A percentile compares a stretch with the other conserved stretches of the same genome.
Conservation (phyloP, 164 flowering plant species). For the Taxillus chinensis region DNA sequence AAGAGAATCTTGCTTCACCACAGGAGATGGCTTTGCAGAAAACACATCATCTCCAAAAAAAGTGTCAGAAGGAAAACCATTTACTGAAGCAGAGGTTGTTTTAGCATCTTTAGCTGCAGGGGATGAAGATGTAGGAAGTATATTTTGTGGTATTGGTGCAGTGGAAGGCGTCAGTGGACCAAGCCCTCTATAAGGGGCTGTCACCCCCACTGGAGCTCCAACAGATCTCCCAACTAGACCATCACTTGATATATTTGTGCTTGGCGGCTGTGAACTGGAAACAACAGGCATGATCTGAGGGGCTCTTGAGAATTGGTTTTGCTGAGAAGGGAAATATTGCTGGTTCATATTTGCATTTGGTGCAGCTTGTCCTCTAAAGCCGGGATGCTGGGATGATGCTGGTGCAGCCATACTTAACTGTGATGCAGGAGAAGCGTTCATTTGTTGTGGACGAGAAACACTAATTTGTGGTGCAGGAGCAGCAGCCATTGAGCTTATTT, state of each 20-base stretch:
- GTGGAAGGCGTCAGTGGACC: slow-evolving; percentile 26
- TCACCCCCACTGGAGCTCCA: slow-evolving; percentile 23
- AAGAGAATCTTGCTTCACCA: slow-evolving; percentile 30
- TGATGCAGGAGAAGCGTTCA: slow-evolving; percentile 24
- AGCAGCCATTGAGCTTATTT: slow-evolving; percentile 21
- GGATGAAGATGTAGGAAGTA: slow-evolving; percentile 23
- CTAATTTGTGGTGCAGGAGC: slow-evolving; percentile 34
- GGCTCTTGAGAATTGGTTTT: slow-evolving; percentile 41
- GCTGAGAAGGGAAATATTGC: slow-evolving; percentile 40
- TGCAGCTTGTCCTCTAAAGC: slow-evolving; percentile 40
- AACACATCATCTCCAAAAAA: slow-evolving; percentile 60
- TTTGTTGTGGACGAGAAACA: slow-evolving; percentile 1
- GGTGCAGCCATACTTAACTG: slow-evolving; percentile 30
- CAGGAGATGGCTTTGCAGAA: slow-evolving; percentile 33
- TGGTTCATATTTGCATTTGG: slow-evolving; percentile 32
- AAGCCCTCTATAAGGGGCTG: slow-evolving; percentile 30
- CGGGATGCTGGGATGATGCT: slow-evolving; percentile 38
- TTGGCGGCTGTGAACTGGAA: slow-evolving; percentile 34
- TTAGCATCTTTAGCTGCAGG: slow-evolving; percentile 37
- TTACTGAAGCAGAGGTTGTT: slow-evolving; percentile 41
- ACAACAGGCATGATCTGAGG: slow-evolving; percentile 34
- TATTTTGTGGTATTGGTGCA: slow-evolving; percentile 26
- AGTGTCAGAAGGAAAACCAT: slow-evolving; percentile 52
- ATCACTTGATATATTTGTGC: slow-evolving; percentile 37
- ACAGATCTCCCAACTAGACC: slow-evolving; percentile 40